Evolutionary conservation across 2,329 filamentous ascomycete genomes (phyloP), one percentile per base, ranked within the genome.

Genomic region (Aspergillus spinulosporus): DNA sequence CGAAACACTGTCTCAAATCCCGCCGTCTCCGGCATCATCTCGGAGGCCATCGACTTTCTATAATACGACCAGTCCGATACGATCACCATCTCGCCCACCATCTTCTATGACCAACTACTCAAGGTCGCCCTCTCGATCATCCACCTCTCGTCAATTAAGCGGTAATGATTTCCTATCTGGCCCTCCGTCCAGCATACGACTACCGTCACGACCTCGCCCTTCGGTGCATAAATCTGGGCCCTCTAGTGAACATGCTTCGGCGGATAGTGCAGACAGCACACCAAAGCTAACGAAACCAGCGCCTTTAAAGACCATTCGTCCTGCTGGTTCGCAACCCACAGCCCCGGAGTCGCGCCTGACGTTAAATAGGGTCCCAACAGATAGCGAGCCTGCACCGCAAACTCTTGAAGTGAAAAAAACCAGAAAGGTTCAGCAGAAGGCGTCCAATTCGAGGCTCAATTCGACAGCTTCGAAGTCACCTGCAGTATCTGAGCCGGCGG

Each of bases 1-100:
- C 42, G 90, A 96, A 70, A 96, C 90, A 0, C 77, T 97, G 4
- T 83, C 91, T 2, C 84, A 86, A 46, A 78, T 96, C 31, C 89
- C 92, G 0, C 85, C 89, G 0, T 94, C 92, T 0, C 92, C 92
- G 3, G 84, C 84, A 0, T 72, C 88, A 45, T 84, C 81, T 51
- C 84, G 84, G 57, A 84, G 86, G 52, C 78, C 82, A 6, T 90
- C 90, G 0, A 85, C 84, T 54, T 92, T 96, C 71, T 94, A 89
- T 68, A 86, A 85, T 48, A 74, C 79, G 1, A 80, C 86, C n/a
- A 82, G 82, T 57, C 78, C 82, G 5, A 82, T 83, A 74, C 79
- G 80, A 14, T 82, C 88, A 3, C 66, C 90, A 72, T 62, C 88
- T 76, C 78, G 87, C 76, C 79, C 88, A 71, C 67, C 86, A 71